Percentiles rank a stretch among this genome's conserved stretches.
Conservation (phyloP, 139 green algal genomes). For the Volvox africanus region DNA sequence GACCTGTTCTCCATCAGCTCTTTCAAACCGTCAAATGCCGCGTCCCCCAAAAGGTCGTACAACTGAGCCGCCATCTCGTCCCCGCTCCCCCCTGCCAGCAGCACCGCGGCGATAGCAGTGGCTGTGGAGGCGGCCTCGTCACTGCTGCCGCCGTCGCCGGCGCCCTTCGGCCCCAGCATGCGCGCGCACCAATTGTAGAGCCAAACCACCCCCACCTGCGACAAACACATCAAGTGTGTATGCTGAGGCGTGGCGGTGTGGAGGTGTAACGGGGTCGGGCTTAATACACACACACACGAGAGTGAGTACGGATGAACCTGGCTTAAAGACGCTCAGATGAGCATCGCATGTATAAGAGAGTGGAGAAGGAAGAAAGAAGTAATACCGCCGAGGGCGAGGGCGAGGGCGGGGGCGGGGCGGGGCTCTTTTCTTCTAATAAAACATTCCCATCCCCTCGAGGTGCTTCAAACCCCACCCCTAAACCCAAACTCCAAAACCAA, state of each 20-base stretch:
- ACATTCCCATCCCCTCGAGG: neutral
- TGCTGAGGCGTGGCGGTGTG: no score
- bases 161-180: constrained; percentile 12
- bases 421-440: no score
- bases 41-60: constrained; percentile 87
- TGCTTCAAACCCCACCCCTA: no score
- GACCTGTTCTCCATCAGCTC: constrained; percentile 74
- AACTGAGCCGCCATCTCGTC: constrained; percentile 80
- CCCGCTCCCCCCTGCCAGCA: constrained; percentile 43
- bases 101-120: constrained; percentile 44
- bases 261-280: neutral
- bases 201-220: constrained; percentile 55
- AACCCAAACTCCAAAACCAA: neutral
- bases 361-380: no score
- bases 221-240: neutral
- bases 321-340: no score
- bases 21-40: constrained; percentile 78
- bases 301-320: no score
- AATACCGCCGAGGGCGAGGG: no score
- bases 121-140: constrained; percentile 48
- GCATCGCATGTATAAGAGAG: no score
- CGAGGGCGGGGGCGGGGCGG: no score
- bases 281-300: neutral
- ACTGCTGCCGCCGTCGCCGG: neutral
- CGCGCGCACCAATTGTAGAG: constrained; percentile 49